phyloP scores from a whole-genome alignment of 805 yeast genomes.

The Geotrichum ghanense region DNA sequence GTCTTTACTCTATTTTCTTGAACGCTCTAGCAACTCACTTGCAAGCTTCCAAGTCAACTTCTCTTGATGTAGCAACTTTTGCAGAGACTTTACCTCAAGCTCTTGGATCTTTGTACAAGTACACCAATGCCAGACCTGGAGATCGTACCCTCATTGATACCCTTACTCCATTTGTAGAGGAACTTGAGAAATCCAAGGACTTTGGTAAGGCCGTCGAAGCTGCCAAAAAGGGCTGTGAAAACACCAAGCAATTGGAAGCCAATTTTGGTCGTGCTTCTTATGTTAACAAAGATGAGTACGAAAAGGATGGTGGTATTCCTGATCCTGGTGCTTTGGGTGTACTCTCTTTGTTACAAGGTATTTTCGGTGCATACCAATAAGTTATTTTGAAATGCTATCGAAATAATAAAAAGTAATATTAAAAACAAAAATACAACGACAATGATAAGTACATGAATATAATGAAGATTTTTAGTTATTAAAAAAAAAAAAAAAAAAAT shows the following conservation, averaged over 20 bases:
- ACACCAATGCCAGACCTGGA: conserved; percentile 81
- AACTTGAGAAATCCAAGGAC: conserved; percentile 40
- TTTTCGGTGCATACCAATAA: conserved; percentile 9
- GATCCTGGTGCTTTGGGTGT: conserved; percentile 95
- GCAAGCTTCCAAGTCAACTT: conserved; percentile 15
- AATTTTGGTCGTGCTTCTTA: conserved; percentile 91
- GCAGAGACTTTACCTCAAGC: conserved; percentile 36
- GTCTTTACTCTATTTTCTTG: conserved; percentile 74
- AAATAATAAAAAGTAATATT: too few relatives aligned
- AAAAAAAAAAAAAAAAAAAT: too few relatives aligned
- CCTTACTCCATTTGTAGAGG: conserved; percentile 71
- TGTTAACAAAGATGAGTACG: conserved; percentile 51
- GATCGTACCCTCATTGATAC: conserved; percentile 87
- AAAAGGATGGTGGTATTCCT: conserved; percentile 44
- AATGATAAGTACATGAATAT: too few relatives aligned
- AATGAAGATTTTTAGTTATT: too few relatives aligned
- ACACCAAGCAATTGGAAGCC: conserved; percentile 65
- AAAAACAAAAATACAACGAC: too few relatives aligned
- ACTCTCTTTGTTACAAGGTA: conserved; percentile 44
- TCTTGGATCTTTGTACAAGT: conserved; percentile 61
- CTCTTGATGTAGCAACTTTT: conserved; percentile 16
- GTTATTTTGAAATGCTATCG: too few relatives aligned
- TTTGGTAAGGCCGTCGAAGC: conserved; percentile 51
- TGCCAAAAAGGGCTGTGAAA: conserved; percentile 63
- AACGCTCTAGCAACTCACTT: conserved; percentile 60